Conservation (phyloP, 208 protist species). For the Herpetomonas samuelpessoai region DNA sequence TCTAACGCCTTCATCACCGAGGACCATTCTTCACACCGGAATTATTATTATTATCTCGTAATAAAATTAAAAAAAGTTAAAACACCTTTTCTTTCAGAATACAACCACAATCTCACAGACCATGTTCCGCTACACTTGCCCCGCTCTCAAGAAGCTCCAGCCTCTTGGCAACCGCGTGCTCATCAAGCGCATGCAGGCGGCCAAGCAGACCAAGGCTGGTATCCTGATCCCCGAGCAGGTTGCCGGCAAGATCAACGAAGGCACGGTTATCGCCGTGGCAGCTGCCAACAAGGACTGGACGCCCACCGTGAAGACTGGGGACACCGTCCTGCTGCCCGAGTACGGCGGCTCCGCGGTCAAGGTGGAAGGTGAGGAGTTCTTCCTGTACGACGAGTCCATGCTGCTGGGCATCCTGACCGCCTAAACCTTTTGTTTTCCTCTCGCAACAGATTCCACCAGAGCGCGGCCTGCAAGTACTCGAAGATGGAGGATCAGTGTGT, state of each 20-base stretch:
- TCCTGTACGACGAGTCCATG: slow-evolving; percentile 87
- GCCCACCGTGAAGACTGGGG: slow-evolving; percentile 86
- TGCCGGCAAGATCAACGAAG: slow-evolving; percentile 92
- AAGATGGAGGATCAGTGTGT: too few species aligned
- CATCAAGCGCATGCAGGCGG: slow-evolving; percentile 83
- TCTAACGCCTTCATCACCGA: too few species aligned
- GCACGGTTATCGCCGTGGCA: slow-evolving; percentile 86
- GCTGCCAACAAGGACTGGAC: slow-evolving; percentile 89
- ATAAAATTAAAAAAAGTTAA: too few species aligned
- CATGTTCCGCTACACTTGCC: slow-evolving; percentile 81
- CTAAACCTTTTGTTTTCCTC: too few species aligned
- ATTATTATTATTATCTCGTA: too few species aligned
- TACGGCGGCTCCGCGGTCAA: slow-evolving; percentile 87
- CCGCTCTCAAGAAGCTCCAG: slow-evolving; percentile 85
- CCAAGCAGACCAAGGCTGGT: slow-evolving; percentile 92
- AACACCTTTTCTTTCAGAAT: too few species aligned
- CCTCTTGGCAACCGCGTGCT: slow-evolving; percentile 90
- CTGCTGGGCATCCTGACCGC: slow-evolving; percentile 84
- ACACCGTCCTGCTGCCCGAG: slow-evolving; percentile 90
- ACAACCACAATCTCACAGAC: background rate
- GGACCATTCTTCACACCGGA: background rate
- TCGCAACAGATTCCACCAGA: too few species aligned
- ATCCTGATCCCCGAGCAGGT: slow-evolving; percentile 92
- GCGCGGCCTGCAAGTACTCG: too few species aligned
- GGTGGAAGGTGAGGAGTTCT: slow-evolving; percentile 92